Evolutionary conservation across 345 rosid species (phyloP), one percentile per base, ranked within the genome.

Genomic region (Gynandropsis gynandra): DNA sequence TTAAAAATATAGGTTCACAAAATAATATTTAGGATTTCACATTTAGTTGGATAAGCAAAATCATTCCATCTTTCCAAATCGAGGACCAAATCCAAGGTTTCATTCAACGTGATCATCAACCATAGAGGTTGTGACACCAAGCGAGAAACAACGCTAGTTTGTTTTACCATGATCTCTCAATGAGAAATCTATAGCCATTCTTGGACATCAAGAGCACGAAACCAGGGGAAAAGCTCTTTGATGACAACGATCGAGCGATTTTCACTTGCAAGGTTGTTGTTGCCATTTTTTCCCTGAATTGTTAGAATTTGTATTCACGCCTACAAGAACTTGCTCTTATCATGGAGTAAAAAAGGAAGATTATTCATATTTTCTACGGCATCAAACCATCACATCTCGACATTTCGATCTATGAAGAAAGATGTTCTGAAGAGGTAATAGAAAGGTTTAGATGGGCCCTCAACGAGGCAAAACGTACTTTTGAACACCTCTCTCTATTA

Each of bases 141-240:
- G 68, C 66, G 72, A n/a, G n/a, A 40, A 81, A 73, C 13, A 69
- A 81, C 0, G 84, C 61, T 2, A 65, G 75, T 16, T 64, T 85
- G 71, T 81, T 85, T 14, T 85, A 85, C 35, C 82, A 85, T 52
- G 58, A 73, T 11, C 82, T 85, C 9, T 54, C 46, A 11, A 16
- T 74, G 42, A 31, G 59, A 17, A 68, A 70, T 15, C 42, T 85
- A 5, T 63, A 54, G 8, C 80, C 89, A 2, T 82, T 85, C 80
- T 50, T 85, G 72, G 95, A 85, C 49, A 65, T 66, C 68, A 85
- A 77, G 75, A 85, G 71, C 33, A 81, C 81, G 89, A 85, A 79
- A 42, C 95, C 89, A 0, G 95, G 95, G 0, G 89, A 85, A 46
- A 80, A 80, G 56, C 56, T 85, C 41, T 80, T 76, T 1, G 89